phyloP scores from a whole-genome alignment of 2,329 filamentous ascomycete genomes.

The Exophiala viscosa region DNA sequence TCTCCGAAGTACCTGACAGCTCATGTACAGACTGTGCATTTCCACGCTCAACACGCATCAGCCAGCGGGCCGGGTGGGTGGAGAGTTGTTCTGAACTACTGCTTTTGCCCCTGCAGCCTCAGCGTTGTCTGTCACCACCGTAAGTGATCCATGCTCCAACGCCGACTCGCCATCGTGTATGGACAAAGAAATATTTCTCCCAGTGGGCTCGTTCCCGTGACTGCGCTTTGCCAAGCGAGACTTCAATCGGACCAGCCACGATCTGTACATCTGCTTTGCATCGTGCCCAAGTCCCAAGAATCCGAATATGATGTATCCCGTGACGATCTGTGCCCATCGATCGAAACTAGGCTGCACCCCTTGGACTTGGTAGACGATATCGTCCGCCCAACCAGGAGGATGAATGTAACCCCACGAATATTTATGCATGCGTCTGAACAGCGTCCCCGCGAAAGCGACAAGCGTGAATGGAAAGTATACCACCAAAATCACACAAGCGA shows the following conservation, averaged over 20 bases:
- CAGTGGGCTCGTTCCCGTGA: neutral
- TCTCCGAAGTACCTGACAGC: neutral
- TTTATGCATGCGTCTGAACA: conserved; percentile 36
- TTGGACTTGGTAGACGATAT: conserved; percentile 48
- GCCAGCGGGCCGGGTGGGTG: no score
- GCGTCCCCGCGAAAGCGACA: conserved; percentile 49
- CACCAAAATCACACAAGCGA: conserved; percentile 54
- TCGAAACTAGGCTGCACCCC: conserved; percentile 44
- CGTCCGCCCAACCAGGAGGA: conserved; percentile 45
- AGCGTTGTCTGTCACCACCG: neutral
- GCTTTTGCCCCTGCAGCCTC: neutral
- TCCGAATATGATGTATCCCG: conserved; percentile 56
- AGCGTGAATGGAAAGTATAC: conserved; percentile 52
- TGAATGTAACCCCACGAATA: conserved; percentile 57
- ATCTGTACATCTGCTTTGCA: conserved; percentile 54
- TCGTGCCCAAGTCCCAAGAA: conserved; percentile 64
- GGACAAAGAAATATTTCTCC: neutral
- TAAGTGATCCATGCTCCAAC: neutral
- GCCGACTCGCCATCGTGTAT: neutral
- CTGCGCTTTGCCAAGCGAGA: conserved; percentile 36
- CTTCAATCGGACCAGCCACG: conserved; percentile 35
- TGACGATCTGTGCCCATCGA: conserved; percentile 55
- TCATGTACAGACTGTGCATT: neutral
- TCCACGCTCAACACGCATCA: neutral
- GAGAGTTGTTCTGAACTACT: neutral